phyloP scores from a whole-genome alignment of 331 rosid species.

The Stylosanthes scabra region DNA sequence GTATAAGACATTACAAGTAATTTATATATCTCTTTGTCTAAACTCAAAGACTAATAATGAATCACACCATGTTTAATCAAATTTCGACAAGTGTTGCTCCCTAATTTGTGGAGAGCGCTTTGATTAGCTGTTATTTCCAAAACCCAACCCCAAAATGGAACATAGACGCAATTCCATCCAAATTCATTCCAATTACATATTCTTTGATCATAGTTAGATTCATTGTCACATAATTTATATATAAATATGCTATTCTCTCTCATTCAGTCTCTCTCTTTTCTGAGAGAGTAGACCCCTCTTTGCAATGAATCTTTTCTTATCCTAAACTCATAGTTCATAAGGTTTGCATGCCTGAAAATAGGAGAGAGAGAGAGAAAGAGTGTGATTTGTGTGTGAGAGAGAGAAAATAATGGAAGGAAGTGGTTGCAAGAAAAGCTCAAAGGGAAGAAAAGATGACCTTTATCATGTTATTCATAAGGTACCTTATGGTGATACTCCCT shows the following conservation, averaged over 20 bases:
- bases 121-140: constrained; percentile 29
- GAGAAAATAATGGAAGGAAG: constrained; percentile 40
- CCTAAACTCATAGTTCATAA: constrained; percentile 3
- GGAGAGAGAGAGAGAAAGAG: neutral
- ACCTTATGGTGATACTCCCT: constrained; percentile 84
- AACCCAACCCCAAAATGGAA: constrained; percentile 33
- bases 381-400: neutral
- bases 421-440: constrained; percentile 33
- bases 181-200: constrained; percentile 31
- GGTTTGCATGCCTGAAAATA: constrained; percentile 24
- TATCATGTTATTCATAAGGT: constrained; percentile 91
- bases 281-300: neutral
- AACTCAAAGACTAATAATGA: neutral
- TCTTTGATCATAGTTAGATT: constrained; percentile 11
- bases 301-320: constrained; percentile 28
- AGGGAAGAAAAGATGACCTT: constrained; percentile 70
- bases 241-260: constrained; percentile 31
- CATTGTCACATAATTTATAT: constrained; percentile 14
- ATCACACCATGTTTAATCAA: neutral
- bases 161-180: constrained; percentile 39
- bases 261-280: constrained; percentile 17
- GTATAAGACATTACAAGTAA: no score
- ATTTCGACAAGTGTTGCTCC: constrained; percentile 34
- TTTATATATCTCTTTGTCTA: neutral
- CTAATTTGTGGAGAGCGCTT: neutral